Evolutionary conservation across 169 alveolate species (phyloP).

Genomic region (Fabrea salina): DNA sequence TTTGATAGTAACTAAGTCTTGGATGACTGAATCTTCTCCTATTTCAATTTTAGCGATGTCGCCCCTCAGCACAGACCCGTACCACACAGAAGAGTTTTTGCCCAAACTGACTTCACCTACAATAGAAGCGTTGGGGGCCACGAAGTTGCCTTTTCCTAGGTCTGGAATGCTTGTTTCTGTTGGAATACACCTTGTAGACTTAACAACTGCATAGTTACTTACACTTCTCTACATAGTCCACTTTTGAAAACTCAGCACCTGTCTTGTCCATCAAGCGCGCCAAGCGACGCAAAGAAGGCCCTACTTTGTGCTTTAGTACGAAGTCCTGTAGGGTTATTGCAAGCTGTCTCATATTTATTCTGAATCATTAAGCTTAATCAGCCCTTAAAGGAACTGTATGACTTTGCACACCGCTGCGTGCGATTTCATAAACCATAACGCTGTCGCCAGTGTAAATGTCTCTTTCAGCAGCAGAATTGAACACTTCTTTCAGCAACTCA

Average conservation of each 20-base stretch:
- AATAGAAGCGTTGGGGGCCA: constrained; percentile 54
- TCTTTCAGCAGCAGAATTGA: constrained; percentile 91
- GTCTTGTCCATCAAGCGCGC: background rate
- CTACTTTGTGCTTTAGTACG: background rate
- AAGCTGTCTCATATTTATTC: constrained; percentile 22
- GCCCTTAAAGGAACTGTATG: background rate
- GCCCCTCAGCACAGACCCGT: constrained; percentile 45
- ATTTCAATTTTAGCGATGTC: constrained; percentile 39
- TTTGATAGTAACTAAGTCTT: constrained; percentile 34
- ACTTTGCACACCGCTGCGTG: background rate
- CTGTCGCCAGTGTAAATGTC: constrained; percentile 93
- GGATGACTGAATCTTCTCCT: constrained; percentile 48
- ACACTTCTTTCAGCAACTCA: constrained; percentile 87
- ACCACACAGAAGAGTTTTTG: constrained; percentile 49
- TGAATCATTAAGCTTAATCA: too few relatives aligned
- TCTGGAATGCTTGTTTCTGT: constrained; percentile 42
- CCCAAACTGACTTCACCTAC: constrained; percentile 54
- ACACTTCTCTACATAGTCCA: constrained; percentile 15
- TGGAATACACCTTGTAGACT: background rate
- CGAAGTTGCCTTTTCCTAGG: constrained; percentile 39
- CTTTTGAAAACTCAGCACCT: background rate
- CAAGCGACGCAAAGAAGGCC: constrained; percentile 18
- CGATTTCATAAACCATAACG: constrained; percentile 51
- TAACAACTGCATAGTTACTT: constrained; percentile 4
- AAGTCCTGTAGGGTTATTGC: constrained; percentile 7